These are phyloP conservation scores for Candida awuae DNA, from an alignment of 805 yeast genomes.

Conservation along the genomic window DNA sequence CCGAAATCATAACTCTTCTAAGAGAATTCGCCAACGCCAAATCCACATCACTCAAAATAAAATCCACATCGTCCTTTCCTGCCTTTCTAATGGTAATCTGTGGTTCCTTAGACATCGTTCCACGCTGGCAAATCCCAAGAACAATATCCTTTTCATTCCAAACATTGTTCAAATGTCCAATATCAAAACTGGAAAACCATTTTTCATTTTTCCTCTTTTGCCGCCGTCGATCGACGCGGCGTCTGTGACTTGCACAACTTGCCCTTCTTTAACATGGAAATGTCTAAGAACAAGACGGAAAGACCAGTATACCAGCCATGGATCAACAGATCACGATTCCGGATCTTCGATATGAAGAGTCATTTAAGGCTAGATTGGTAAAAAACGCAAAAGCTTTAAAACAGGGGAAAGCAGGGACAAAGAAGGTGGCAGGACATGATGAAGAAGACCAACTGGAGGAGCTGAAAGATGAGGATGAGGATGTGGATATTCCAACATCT, in stretches of 20 bases:
- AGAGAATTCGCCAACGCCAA: constrained; percentile 86
- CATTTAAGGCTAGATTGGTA: constrained; percentile 39
- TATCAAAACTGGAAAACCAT: neutral
- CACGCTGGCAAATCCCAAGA: no score
- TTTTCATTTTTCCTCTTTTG: neutral
- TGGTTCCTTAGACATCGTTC: constrained; percentile 41
- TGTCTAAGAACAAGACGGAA: no score
- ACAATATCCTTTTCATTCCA: neutral
- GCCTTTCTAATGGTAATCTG: constrained; percentile 83
- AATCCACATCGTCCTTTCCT: constrained; percentile 81
- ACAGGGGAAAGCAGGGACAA: no score
- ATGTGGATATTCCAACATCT: constrained; percentile 26
- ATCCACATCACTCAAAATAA: constrained; percentile 81
- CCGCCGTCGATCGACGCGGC: neutral
- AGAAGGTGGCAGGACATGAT: constrained; percentile 9
- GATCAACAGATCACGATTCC: constrained; percentile 37
- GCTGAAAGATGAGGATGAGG: neutral
- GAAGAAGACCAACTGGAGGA: neutral
- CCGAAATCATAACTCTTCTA: constrained; percentile 88
- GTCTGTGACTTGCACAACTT: neutral
- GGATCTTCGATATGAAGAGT: constrained; percentile 59
- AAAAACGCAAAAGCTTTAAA: constrained; percentile 22
- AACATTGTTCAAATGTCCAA: neutral
- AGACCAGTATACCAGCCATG: no score
- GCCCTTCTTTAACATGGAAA: neutral